Conservation (phyloP, 2,329 filamentous ascomycete species). For the Dothistroma pini region DNA sequence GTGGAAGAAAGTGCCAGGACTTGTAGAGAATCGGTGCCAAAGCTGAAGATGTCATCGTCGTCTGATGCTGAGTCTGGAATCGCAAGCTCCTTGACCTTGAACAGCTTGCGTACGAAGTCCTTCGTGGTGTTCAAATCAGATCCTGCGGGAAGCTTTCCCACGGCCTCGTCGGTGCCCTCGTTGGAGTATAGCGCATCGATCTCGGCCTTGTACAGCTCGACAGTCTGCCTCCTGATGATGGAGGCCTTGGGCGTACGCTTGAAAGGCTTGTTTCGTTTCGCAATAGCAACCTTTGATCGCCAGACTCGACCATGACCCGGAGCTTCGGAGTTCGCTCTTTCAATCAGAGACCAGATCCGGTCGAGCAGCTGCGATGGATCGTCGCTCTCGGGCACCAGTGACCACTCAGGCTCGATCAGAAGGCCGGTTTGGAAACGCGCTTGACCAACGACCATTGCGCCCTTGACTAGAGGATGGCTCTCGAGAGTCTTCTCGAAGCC, state of each 20-base stretch:
- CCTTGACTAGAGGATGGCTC: conserved; percentile 28
- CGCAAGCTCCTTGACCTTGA: conserved; percentile 16
- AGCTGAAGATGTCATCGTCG: conserved; percentile 34
- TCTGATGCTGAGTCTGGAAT: conserved; percentile 18
- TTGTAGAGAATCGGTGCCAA: conserved; percentile 36
- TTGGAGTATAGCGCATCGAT: conserved; percentile 47
- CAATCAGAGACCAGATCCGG: conserved; percentile 18
- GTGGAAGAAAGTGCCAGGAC: conserved; percentile 29
- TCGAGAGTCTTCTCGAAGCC: conserved; percentile 24
- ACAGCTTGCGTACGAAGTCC: conserved; percentile 13
- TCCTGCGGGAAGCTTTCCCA: conserved; percentile 9
- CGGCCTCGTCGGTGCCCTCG: conserved; percentile 17
- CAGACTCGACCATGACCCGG: conserved; percentile 41
- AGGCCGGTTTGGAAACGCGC: conserved; percentile 32
- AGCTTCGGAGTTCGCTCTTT: conserved; percentile 15
- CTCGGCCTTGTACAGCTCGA: conserved; percentile 41
- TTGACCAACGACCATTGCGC: conserved; percentile 35
- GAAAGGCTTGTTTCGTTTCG: conserved; percentile 47
- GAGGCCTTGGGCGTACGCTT: conserved; percentile 18
- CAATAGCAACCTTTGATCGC: conserved; percentile 44
- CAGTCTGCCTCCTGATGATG: conserved; percentile 15
- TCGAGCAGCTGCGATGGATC: conserved; percentile 15
- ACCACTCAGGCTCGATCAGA: conserved; percentile 31
- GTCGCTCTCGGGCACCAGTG: conserved; percentile 16
- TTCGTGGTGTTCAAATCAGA: conserved; percentile 22